Evolutionary conservation across 768 basidiomycete species (phyloP).

Genomic region (Lenzites betulinus): DNA sequence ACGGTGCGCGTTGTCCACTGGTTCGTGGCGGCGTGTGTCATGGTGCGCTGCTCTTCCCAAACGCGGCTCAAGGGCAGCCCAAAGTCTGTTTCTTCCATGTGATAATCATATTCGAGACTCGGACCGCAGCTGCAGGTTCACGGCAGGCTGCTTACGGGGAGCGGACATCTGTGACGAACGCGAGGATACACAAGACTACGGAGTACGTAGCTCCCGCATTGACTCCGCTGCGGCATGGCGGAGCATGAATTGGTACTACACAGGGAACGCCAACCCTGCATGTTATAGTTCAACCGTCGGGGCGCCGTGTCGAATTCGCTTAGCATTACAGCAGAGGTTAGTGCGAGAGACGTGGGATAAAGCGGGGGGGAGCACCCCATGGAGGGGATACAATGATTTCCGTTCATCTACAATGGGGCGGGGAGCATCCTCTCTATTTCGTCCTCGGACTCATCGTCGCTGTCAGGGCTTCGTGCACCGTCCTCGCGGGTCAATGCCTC

Average conservation of each 20-base stretch:
- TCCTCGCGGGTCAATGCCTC: slow-evolving; percentile 54
- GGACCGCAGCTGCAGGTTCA: no score
- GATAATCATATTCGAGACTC: neutral
- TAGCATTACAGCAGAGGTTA: no score
- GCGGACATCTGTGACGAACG: no score
- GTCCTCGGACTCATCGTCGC: slow-evolving; percentile 62
- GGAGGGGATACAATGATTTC: no score
- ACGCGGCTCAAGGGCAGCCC: neutral
- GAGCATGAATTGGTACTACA: neutral
- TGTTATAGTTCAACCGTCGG: neutral
- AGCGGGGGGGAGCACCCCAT: neutral
- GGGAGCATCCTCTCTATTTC: slow-evolving; percentile 35
- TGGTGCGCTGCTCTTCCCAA: neutral
- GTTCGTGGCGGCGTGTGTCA: neutral
- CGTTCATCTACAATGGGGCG: slow-evolving; percentile 11
- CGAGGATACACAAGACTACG: no score
- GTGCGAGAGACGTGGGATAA: no score
- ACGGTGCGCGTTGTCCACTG: neutral
- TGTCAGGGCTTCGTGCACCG: slow-evolving; percentile 51
- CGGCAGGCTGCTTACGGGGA: no score
- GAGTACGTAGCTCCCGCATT: neutral
- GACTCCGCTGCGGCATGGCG: neutral
- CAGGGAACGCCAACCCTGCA: neutral
- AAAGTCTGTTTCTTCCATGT: neutral
- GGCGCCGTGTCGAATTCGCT: no score